Evolutionary conservation across 768 basidiomycete species (phyloP), one percentile per base, ranked within the genome.

Genomic region (Ramaria sp.): DNA sequence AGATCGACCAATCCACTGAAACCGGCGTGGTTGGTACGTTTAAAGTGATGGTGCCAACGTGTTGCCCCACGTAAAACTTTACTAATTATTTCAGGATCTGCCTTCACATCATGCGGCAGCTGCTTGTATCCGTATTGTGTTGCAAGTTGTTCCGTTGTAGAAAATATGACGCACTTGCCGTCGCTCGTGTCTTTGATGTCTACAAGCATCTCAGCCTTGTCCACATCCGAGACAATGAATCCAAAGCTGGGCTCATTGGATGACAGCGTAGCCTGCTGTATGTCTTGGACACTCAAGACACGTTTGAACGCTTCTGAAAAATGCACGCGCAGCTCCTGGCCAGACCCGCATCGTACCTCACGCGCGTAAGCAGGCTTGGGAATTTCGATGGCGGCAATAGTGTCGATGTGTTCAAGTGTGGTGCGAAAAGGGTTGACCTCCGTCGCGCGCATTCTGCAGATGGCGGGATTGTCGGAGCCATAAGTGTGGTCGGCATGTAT

Each of bases 331-430:
- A 53, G 34, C 51, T 53, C 51, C 41, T 53, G 30, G 10, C 51
- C 51, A 27, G 41, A 53, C n/a, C 51, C 51, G 22, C 33, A 42
- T 53, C n/a, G 24, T 34, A 53, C 41, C 27, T 53, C 51, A 12
- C 51, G 51, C 9, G 51, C 51, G 39, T 53, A 53, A n/a, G 42
- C 42, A 17, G 42, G 42, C 17, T 9, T 43, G n/a, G 42, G 42
- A 19, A 43, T 43, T 13, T 9, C n/a, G 42, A 43, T n/a, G n/a
- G 42, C 17, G 5, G 42, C 10, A 43, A 7, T 43, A 13, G 7
- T 22, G 10, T 43, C 42, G 7, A 43, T n/a, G 17, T 4, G 42
- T 13, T n/a, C 42, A 22, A 43, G 42, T 22, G 10, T 13, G 7
- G 42, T 22, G 42, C 11, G 13, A 43, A 43, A 43, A 9, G 42